Evolutionary conservation across 2,329 filamentous ascomycete species (phyloP), one percentile per base, ranked within the genome.

Genomic region (Arthrobotrys sphaeroides): DNA sequence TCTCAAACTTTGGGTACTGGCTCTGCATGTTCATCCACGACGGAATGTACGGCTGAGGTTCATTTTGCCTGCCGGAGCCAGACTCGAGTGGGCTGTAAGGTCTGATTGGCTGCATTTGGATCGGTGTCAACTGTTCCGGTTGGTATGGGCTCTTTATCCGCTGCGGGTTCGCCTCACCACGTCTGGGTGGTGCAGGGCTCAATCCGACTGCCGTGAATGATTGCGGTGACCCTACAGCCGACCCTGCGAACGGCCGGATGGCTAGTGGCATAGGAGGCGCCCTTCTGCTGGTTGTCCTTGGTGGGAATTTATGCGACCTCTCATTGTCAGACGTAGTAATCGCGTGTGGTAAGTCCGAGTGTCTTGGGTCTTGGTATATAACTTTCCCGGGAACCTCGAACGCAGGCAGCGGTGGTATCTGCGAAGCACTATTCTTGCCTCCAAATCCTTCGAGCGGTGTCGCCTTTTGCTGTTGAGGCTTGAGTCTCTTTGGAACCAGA

Each of bases 301-400:
- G 49, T 16, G 66, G 57, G 18, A 62, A 70, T 31, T 62, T 70
- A 24, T 51, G 55, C 13, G 42, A 10, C 18, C 5, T 51, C 18
- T 36, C 43, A 22, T 51, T 45, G 9, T 28, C 24, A 10, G 36
- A 26, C 5, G 18, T 57, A 22, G 33, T 49, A 20, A 55, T 55
- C 9, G 51, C 51, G n/a, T 57, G 59, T 22, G 57, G 67, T 7
- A 40, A 28, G 12, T 10, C 28, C 13, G 51, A 13, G 18, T 28
- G 22, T n/a, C 13, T 57, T 10, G 62, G 33, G 16, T 53, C 53
- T 18, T 69, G 16, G 24, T 69, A 69, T 31, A 68, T 42, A n/a
- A 75, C 49, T 20, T 59, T 75, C 7, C 64, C 72, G 10, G 51
- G 51, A 33, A 60, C 38, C 12, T 68, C 57, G 26, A 75, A 69